Evolutionary conservation across 2,329 filamentous ascomycete genomes (phyloP), one percentile per base, ranked within the genome.

Genomic region (Penicillium psychrosexuale): DNA sequence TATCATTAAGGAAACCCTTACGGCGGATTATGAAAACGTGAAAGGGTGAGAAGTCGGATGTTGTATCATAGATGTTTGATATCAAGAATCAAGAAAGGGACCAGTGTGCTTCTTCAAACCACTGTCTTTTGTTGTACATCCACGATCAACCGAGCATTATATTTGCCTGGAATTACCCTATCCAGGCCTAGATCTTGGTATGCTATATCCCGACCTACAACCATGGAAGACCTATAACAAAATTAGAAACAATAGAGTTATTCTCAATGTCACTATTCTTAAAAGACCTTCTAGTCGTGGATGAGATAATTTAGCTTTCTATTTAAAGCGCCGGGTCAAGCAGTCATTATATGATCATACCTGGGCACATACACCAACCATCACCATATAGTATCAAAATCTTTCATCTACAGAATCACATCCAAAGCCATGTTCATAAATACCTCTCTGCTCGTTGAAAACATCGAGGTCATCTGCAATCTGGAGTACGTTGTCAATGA

Each of bases 1-100:
- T 27, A 70, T 75, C 57, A 67, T 77, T 55, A 64, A 67, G 54
- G 66, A 73, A 59, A 67, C 67, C 2, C 57, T 77, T 50, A 65
- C 33, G 17, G 57, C 57, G 19, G 43, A 60, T 46, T 62, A 62
- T 47, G 57, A 51, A 17, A 55, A 55, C 3, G 43, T 37, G 47
- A 57, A 47, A 49, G 42, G 47, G 31, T 51, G 51, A 39, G 17
- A 28, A 19, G 11, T n/a, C 48, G 24, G 12, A 15, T 37, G 12
- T 37, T 8, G 1, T 42, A 28, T 40, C 33, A 15, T 13, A 24
- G 12, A 39, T 28, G 7, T 17, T 42, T 22, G 8, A 40, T 24
- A 27, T 24, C 40, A 27, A 33, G 13, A 34, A 30, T n/a, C n/a
- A 44, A 43, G 19, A 38, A 36, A 27, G 19, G 28, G 45, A 46